phyloP scores from a whole-genome alignment of 306 rosid genomes.

The Malus sieversii region DNA sequence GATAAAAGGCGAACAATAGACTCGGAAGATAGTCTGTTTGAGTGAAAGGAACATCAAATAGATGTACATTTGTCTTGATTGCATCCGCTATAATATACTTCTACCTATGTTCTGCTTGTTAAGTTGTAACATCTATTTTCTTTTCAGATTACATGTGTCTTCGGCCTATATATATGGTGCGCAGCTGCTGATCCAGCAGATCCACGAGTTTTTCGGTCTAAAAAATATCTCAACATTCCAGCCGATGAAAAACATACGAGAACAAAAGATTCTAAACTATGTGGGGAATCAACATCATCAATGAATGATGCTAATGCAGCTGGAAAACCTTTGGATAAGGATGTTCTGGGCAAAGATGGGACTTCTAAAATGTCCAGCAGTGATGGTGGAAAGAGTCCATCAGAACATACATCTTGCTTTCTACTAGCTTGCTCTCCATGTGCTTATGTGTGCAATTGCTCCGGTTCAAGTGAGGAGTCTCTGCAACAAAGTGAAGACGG shows the following conservation, averaged over 20 bases:
- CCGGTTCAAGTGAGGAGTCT: constrained; percentile 52
- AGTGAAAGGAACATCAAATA: not conserved
- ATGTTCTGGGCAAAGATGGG: constrained; percentile 36
- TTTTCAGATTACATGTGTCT: constrained; percentile 76
- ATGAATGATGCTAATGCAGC: constrained; percentile 46
- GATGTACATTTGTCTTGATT: not conserved
- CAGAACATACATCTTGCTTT: constrained; percentile 40
- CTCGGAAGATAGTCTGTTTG: not conserved
- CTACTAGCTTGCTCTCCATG: constrained; percentile 63
- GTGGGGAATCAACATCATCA: constrained; percentile 62
- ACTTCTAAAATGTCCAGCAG: constrained; percentile 33
- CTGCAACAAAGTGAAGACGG: constrained; percentile 80
- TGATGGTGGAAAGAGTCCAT: constrained; percentile 27
- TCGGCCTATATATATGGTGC: constrained; percentile 91
- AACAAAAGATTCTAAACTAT: constrained; percentile 50
- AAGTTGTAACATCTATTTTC: constrained; percentile 18
- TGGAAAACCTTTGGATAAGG: constrained; percentile 56
- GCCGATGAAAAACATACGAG: constrained; percentile 43
- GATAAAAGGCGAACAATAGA: not conserved
- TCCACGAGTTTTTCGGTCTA: constrained; percentile 87
- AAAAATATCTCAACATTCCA: constrained; percentile 61
- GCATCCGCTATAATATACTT: not conserved
- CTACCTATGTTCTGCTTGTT: not conserved
- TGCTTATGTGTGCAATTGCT: constrained; percentile 52
- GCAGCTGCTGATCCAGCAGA: constrained; percentile 99